These are phyloP conservation scores for Symmetrospora coprosmae DNA, from an alignment of 768 basidiomycete species.

Conservation along the genomic window DNA sequence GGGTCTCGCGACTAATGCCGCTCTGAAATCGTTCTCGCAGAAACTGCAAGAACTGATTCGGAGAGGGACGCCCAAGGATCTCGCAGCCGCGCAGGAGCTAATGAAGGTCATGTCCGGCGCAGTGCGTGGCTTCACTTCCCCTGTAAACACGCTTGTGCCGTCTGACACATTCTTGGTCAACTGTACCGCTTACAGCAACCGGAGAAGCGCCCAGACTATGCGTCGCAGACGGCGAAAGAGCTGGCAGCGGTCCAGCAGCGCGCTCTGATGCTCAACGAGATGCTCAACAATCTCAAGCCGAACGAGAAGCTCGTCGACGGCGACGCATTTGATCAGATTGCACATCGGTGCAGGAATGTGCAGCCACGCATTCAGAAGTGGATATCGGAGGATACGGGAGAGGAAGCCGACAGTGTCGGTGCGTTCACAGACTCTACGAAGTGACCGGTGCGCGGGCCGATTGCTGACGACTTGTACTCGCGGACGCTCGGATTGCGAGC, in stretches of 20 bases:
- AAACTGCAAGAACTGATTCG: slow-evolving; percentile 98
- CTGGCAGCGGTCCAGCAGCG: slow-evolving; percentile 89
- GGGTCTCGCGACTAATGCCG: background rate
- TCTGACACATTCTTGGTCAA: background rate
- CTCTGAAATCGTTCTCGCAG: no score
- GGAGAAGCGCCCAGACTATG: slow-evolving; percentile 85
- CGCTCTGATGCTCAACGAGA: slow-evolving; percentile 86
- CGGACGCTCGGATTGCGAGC: background rate
- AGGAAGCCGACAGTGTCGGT: slow-evolving; percentile 84
- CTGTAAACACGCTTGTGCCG: background rate
- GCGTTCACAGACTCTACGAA: slow-evolving; percentile 30
- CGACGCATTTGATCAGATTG: slow-evolving; percentile 94
- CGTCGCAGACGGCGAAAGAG: slow-evolving; percentile 71
- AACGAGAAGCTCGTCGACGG: slow-evolving; percentile 69
- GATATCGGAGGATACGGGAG: slow-evolving; percentile 82
- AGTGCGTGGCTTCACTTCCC: slow-evolving; percentile 29
- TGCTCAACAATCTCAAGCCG: slow-evolving; percentile 72
- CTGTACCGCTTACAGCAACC: slow-evolving; percentile 47
- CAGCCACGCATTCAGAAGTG: slow-evolving; percentile 94
- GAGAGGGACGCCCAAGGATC: slow-evolving; percentile 83
- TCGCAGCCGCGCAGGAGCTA: slow-evolving; percentile 86
- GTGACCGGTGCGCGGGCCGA: background rate
- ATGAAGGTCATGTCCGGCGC: slow-evolving; percentile 94
- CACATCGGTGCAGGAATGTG: slow-evolving; percentile 60
- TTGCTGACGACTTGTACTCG: background rate